A percentile compares a stretch with the other conserved stretches of the same genome.
phyloP scores from a whole-genome alignment of 805 yeast species.

The Metschnikowia lunata region DNA sequence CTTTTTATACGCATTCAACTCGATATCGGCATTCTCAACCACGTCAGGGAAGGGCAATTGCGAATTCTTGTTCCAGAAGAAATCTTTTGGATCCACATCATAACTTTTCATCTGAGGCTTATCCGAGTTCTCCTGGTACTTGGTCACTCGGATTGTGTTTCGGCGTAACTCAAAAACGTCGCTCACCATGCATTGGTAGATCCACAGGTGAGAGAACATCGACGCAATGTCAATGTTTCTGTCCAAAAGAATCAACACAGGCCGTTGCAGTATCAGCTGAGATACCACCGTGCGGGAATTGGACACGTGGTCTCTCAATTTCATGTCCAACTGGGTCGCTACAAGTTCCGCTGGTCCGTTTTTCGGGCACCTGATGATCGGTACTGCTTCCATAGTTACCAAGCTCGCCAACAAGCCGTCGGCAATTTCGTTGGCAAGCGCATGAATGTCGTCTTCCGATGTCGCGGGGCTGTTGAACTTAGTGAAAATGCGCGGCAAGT shows the following conservation, averaged over 20 bases:
- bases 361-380: slow-evolving; percentile 83
- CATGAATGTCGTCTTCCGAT: slow-evolving; percentile 69
- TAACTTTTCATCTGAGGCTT: slow-evolving; percentile 48
- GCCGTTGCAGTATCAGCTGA: slow-evolving; percentile 45
- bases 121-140: slow-evolving; percentile 24
- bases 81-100: slow-evolving; percentile 90
- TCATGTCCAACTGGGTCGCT: slow-evolving; percentile 79
- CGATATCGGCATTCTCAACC: slow-evolving; percentile 93
- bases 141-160: slow-evolving; percentile 69
- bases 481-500: slow-evolving; percentile 60
- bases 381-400: slow-evolving; percentile 73
- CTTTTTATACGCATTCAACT: slow-evolving; percentile 71
- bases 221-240: slow-evolving; percentile 86
- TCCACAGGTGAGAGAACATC: slow-evolving; percentile 97
- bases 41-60: slow-evolving; percentile 95
- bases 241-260: slow-evolving; percentile 79
- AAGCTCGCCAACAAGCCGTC: slow-evolving; percentile 77
- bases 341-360: slow-evolving; percentile 96
- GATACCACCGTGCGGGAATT: slow-evolving; percentile 45
- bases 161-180: slow-evolving; percentile 82
- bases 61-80: slow-evolving; percentile 83
- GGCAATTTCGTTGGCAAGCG: slow-evolving; percentile 65
- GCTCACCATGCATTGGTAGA: slow-evolving; percentile 92
- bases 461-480: slow-evolving; percentile 66
- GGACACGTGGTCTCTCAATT: slow-evolving; percentile 78